Percentiles rank a stretch among this genome's conserved stretches.
These are phyloP conservation scores for Lentinula lateritia DNA, from an alignment of 768 basidiomycete genomes.

Conservation along the genomic window DNA sequence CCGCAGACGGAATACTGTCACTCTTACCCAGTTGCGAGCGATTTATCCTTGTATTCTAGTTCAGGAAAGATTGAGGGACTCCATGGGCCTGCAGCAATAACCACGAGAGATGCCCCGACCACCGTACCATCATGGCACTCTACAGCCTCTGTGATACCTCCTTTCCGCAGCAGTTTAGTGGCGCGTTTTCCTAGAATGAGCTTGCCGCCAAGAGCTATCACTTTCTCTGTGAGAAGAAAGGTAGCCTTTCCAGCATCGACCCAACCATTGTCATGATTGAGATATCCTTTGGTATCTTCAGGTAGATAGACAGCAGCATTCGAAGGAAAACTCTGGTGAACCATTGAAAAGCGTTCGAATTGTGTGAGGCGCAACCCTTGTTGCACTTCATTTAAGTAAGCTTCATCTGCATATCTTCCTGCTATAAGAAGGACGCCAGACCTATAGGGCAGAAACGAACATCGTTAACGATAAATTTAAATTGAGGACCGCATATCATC, in stretches of 20 bases:
- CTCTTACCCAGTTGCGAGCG: constrained; percentile 80
- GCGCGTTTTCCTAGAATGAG: constrained; percentile 58
- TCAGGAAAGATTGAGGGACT: constrained; percentile 73
- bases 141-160: constrained; percentile 52
- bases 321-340: constrained; percentile 45
- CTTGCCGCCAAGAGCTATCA: constrained; percentile 54
- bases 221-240: constrained; percentile 43
- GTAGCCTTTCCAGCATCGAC: constrained; percentile 71
- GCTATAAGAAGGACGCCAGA: constrained; percentile 66
- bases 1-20: neutral
- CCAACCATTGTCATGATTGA: constrained; percentile 83
- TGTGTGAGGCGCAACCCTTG: constrained; percentile 46
- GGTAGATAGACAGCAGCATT: constrained; percentile 25
- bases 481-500: constrained; percentile 18
- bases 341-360: constrained; percentile 30
- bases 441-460: constrained; percentile 28
- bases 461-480: neutral
- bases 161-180: constrained; percentile 34
- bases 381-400: constrained; percentile 58
- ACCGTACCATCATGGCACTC: constrained; percentile 50
- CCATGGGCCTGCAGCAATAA: constrained; percentile 82
- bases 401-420: constrained; percentile 32
- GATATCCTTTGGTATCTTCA: constrained; percentile 48
- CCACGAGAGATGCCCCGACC: constrained; percentile 53
- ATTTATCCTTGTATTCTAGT: constrained; percentile 40